Evolutionary conservation across 2,329 filamentous ascomycete genomes (phyloP).

Genomic region (Hymenoscyphus salicellus): DNA sequence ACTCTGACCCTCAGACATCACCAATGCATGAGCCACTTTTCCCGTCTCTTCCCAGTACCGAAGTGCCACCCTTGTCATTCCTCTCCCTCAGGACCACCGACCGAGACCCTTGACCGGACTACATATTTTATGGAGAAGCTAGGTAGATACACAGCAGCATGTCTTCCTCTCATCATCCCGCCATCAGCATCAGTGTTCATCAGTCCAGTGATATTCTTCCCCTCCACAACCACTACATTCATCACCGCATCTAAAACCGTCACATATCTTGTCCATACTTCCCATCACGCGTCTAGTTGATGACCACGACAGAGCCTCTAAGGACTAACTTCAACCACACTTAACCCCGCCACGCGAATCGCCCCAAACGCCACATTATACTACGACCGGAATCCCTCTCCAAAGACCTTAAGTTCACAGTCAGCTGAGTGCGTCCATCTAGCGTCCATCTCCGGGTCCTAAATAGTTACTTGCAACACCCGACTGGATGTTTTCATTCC

Average conservation of each 20-base stretch:
- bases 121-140: conserved; percentile 2
- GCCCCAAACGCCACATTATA: conserved; percentile 1
- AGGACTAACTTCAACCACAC: conserved; percentile 1
- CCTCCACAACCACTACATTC: background rate
- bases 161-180: background rate
- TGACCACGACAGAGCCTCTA: background rate
- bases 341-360: conserved; percentile 1
- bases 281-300: background rate
- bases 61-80: conserved; percentile 20
- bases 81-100: conserved; percentile 5
- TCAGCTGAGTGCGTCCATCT: conserved; percentile 27
- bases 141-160: background rate
- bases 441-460: conserved; percentile 28
- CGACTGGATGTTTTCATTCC: conserved; percentile 20
- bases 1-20: background rate
- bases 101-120: background rate
- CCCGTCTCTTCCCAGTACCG: conserved; percentile 25
- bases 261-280: background rate
- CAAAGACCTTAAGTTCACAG: conserved; percentile 9
- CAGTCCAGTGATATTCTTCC: background rate
- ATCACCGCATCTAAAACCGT: background rate
- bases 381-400: background rate
- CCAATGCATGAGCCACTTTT: conserved; percentile 33
- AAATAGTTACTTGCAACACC: conserved; percentile 25
- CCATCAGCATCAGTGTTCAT: background rate